Evolutionary conservation across 1,139 yeast species (phyloP).

Genomic region (Williopsis jadinii): DNA sequence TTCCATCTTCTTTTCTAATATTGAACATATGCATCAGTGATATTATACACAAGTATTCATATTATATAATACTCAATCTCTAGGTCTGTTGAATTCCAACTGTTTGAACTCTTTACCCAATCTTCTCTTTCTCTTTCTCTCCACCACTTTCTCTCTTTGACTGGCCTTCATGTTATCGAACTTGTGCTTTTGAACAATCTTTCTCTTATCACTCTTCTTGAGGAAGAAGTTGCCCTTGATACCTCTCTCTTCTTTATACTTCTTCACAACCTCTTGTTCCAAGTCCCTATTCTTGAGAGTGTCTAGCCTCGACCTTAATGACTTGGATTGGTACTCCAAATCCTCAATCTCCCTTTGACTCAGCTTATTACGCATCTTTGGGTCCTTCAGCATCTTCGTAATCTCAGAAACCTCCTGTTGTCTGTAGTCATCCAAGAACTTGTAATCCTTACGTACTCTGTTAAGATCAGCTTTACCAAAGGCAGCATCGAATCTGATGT

Average conservation of each 20-base stretch:
- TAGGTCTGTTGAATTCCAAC: conserved; percentile 48
- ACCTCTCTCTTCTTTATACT: conserved; percentile 30
- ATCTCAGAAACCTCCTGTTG: conserved; percentile 60
- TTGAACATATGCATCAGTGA: too few relatives aligned
- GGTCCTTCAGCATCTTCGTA: conserved; percentile 48
- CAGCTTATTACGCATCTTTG: conserved; percentile 40
- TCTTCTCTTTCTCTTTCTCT: conserved; percentile 88
- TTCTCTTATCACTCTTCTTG: conserved; percentile 76
- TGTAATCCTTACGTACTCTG: conserved; percentile 66
- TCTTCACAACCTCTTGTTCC: conserved; percentile 49
- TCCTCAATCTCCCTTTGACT: conserved; percentile 44
- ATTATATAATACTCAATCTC: conserved; percentile 6
- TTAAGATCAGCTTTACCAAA: conserved; percentile 74
- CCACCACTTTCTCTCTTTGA: conserved; percentile 85
- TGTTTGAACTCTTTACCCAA: conserved; percentile 85
- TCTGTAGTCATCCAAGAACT: conserved; percentile 81
- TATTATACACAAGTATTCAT: too few relatives aligned
- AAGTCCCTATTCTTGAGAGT: conserved; percentile 71
- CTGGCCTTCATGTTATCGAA: conserved; percentile 76
- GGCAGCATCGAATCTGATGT: conserved; percentile 86
- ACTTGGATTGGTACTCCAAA: conserved; percentile 46
- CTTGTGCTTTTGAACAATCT: conserved; percentile 80
- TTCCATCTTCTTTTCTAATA: too few relatives aligned
- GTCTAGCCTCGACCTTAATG: conserved; percentile 70
- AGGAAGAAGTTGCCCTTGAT: conserved; percentile 44